phyloP scores from a whole-genome alignment of 768 basidiomycete species.

The Termitomyces eurrhizus region DNA sequence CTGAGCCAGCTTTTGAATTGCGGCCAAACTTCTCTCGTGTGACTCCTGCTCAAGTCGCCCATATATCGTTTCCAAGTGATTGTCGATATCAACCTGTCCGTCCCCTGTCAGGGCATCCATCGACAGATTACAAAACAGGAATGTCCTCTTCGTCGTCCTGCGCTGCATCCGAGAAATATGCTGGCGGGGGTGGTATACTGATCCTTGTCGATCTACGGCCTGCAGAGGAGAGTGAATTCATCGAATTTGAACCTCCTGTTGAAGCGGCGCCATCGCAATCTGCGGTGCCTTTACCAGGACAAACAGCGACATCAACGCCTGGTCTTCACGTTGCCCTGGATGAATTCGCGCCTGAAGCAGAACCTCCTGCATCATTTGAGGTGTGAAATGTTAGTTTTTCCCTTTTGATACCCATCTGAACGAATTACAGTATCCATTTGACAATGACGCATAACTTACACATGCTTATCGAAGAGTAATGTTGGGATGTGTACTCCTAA shows the following conservation, averaged over 20 bases:
- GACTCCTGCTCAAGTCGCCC: constrained; percentile 81
- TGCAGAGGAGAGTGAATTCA: constrained; percentile 68
- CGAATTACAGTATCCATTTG: constrained; percentile 66
- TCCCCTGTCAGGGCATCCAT: constrained; percentile 54
- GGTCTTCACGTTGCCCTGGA: constrained; percentile 65
- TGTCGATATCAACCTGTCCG: constrained; percentile 89
- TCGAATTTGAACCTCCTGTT: constrained; percentile 48
- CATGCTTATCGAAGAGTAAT: constrained; percentile 2
- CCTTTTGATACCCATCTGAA: background rate
- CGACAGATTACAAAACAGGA: constrained; percentile 30
- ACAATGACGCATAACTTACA: constrained; percentile 40
- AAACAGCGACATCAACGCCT: constrained; percentile 28
- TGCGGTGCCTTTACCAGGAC: constrained; percentile 25
- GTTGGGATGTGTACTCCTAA: constrained; percentile 6
- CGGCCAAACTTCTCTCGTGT: constrained; percentile 90
- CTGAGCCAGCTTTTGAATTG: constrained; percentile 73
- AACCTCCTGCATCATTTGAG: constrained; percentile 80
- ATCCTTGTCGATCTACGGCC: constrained; percentile 74
- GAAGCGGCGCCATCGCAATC: constrained; percentile 23
- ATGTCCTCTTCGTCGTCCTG: constrained; percentile 24
- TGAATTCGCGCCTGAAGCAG: constrained; percentile 67
- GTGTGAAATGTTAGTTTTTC: constrained; percentile 37
- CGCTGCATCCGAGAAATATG: constrained; percentile 52
- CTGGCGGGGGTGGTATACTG: constrained; percentile 85
- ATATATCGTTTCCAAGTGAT: constrained; percentile 76